These are phyloP conservation scores for Prosopis cineraria DNA, from an alignment of 306 rosid species.

Conservation along the genomic window DNA sequence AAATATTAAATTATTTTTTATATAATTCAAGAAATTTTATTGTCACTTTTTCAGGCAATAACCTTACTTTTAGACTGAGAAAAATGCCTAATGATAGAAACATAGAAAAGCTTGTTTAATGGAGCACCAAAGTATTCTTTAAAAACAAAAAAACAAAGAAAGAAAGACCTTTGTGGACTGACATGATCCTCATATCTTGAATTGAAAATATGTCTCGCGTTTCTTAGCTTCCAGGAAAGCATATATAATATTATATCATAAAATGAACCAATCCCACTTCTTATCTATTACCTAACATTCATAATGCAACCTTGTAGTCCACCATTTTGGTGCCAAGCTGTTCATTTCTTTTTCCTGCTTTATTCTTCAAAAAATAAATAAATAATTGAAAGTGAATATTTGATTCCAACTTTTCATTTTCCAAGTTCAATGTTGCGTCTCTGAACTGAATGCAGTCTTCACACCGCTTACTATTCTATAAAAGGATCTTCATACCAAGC, in stretches of 20 bases:
- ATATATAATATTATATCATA: neutral
- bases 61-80: neutral
- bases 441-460: neutral
- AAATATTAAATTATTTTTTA: too few species aligned
- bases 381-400: neutral
- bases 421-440: neutral
- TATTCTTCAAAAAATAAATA: neutral
- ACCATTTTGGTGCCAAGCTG: neutral
- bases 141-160: too few species aligned
- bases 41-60: too few species aligned
- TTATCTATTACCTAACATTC: neutral
- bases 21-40: too few species aligned
- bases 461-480: conserved; percentile 5
- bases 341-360: neutral
- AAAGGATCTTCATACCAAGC: neutral
- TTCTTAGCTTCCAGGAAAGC: neutral
- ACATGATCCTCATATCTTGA: neutral
- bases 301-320: neutral
- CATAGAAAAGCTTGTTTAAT: neutral
- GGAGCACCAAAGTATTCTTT: neutral
- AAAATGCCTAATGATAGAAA: neutral
- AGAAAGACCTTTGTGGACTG: neutral
- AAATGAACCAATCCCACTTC: neutral
- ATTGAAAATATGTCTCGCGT: neutral
- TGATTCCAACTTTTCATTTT: neutral